Evolutionary conservation across 2,329 filamentous ascomycete species (phyloP), one percentile per base, ranked within the genome.

Genomic region (Aspergillus pseudoviridinutans): DNA sequence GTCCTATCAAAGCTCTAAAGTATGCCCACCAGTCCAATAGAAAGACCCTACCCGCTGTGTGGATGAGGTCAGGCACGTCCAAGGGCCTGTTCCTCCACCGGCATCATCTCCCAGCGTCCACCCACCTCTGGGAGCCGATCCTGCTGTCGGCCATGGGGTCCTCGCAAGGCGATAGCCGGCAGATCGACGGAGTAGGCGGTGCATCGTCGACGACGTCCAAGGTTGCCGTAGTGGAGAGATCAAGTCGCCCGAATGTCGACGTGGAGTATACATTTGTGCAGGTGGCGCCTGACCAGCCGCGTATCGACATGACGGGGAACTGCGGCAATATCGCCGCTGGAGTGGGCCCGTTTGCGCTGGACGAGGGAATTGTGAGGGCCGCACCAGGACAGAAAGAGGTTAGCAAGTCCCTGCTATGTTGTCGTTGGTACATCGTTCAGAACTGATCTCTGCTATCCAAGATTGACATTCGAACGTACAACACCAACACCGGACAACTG

Each of bases 181-280:
- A 91, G 73, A 81, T 91, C 1, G 79, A 90, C 67, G 87, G 87
- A 20, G 80, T 90, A 71, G 87, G 87, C 3, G 86, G 83, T 0
- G 87, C 86, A 12, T 78, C 87, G 41, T 87, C 85, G 3, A 85
- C 82, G 17, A 83, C 87, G 3, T 87, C 84, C 54, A 91, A 91
- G 69, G 78, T 90, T 24, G 87, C 86, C 67, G 76, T 91, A 1
- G 76, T 91, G 9, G 80, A 79, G 3, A 77, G 76, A 1, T 79
- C 83, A 1, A 62, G 69, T 3, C 71, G 76, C 4, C 58, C 72
- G 0, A 79, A 76, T 14, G 49, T 79, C 0, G 83, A 89, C 64
- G 78, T 89, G 12, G 83, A 88, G 56, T 90, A 87, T 68, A 90
- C 87, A 0, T 90, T 90, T 68, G 82, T 86, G 2, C 84, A 86